Evolutionary conservation across 768 basidiomycete genomes (phyloP).

Genomic region (Collybiopsis confluens): DNA sequence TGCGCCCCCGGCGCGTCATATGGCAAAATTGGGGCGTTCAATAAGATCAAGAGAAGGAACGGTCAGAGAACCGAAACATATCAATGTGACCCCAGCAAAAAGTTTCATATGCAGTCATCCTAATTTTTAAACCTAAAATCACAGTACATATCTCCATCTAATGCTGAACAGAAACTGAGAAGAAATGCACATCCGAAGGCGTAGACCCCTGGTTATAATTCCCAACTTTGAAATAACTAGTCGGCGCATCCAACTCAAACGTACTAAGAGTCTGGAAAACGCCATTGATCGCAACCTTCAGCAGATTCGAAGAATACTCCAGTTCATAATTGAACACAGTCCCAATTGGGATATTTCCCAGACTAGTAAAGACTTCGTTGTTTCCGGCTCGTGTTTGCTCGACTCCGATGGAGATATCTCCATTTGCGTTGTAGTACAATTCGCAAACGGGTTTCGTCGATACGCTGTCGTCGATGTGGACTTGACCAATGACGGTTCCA

Average conservation of each 20-base stretch:
- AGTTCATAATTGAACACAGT: slow-evolving; percentile 5
- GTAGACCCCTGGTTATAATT: slow-evolving; percentile 5
- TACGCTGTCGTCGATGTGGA: slow-evolving; percentile 1
- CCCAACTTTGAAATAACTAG: slow-evolving; percentile 5
- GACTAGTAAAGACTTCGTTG: not conserved
- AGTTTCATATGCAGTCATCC: too few relatives aligned
- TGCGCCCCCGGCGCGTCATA: too few relatives aligned
- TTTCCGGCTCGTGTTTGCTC: slow-evolving; percentile 1
- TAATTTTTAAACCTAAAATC: too few relatives aligned
- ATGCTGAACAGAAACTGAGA: slow-evolving; percentile 2
- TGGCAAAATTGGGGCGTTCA: too few relatives aligned
- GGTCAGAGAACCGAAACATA: too few relatives aligned
- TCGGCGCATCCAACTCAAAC: slow-evolving; percentile 1
- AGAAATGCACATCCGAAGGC: not conserved
- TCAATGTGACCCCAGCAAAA: too few relatives aligned
- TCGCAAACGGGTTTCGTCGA: slow-evolving; percentile 4
- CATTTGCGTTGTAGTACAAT: slow-evolving; percentile 2
- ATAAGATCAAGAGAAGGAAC: too few relatives aligned
- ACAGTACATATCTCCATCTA: not conserved
- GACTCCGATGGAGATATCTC: slow-evolving; percentile 3
- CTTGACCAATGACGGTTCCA: slow-evolving; percentile 3
- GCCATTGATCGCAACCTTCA: slow-evolving; percentile 5
- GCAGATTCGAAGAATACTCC: not conserved
- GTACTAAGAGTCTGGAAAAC: slow-evolving; percentile 1
- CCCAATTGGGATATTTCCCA: not conserved